These are phyloP conservation scores for Amyloporia xantha DNA, from an alignment of 768 basidiomycete genomes.

Conservation along the genomic window DNA sequence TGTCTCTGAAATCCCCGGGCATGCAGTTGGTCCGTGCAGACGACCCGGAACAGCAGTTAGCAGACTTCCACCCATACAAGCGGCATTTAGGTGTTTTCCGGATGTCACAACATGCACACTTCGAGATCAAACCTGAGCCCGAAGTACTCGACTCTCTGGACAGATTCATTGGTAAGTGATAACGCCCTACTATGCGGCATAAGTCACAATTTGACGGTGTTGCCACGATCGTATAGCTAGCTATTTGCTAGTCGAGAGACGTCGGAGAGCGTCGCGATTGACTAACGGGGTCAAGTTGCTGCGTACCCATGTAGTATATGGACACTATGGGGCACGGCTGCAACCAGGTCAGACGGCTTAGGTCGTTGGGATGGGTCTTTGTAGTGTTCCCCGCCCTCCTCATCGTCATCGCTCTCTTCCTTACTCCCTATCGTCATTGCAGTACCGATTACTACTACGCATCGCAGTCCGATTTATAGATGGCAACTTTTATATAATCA, in stretches of 20 bases:
- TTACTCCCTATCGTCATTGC: neutral
- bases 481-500: neutral
- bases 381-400: neutral
- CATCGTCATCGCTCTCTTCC: neutral
- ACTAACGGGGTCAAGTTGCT: neutral
- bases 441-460: neutral
- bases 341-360: neutral
- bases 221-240: constrained; percentile 27
- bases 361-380: no score
- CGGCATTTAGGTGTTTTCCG: constrained; percentile 44
- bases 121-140: constrained; percentile 37
- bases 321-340: neutral
- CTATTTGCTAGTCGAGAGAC: constrained; percentile 40
- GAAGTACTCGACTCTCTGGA: constrained; percentile 34
- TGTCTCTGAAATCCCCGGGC: no score
- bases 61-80: constrained; percentile 37
- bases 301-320: neutral
- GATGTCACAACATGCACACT: constrained; percentile 40
- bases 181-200: neutral
- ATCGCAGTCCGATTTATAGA: neutral
- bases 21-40: constrained; percentile 37
- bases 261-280: constrained; percentile 21
- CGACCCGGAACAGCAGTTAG: constrained; percentile 35
- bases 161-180: constrained; percentile 34
- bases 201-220: neutral